Conservation (phyloP, 2,329 filamentous ascomycete genomes). For the Plenodomus tracheiphilus region DNA sequence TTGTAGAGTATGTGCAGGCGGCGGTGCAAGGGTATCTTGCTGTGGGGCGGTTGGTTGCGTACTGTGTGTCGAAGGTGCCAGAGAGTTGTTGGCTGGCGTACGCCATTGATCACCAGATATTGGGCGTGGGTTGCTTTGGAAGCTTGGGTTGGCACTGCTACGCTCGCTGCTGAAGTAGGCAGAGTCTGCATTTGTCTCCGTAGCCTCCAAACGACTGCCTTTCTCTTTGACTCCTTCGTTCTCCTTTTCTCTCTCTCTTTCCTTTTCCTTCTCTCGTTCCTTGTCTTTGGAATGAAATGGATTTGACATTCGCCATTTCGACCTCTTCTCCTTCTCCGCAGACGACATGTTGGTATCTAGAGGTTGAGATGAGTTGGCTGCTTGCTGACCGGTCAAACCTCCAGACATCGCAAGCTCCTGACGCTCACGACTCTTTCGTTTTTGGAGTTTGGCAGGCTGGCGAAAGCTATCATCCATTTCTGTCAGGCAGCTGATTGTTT, state of each 20-base stretch:
- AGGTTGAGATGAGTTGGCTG: constrained; percentile 21
- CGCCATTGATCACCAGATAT: constrained; percentile 33
- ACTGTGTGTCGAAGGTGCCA: constrained; percentile 16
- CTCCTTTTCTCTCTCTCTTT: constrained; percentile 17
- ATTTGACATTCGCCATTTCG: constrained; percentile 43
- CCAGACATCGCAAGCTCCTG: constrained; percentile 32
- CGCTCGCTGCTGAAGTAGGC: constrained; percentile 42
- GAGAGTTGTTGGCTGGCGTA: constrained; percentile 14
- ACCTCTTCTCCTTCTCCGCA: constrained; percentile 40
- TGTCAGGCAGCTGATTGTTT: background rate
- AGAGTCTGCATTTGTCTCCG: constrained; percentile 30
- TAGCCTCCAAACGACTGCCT: constrained; percentile 12
- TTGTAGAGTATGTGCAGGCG: constrained; percentile 14
- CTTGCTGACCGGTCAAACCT: constrained; percentile 17
- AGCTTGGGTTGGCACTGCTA: constrained; percentile 37
- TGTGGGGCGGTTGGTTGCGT: constrained; percentile 6
- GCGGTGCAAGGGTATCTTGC: constrained; percentile 18
- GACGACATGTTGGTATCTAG: constrained; percentile 20
- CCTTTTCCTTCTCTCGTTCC: constrained; percentile 21
- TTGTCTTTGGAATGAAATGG: constrained; percentile 43
- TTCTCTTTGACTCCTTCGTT: constrained; percentile 9
- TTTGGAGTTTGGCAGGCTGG: constrained; percentile 36
- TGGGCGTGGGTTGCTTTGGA: constrained; percentile 31
- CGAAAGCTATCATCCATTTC: constrained; percentile 26
- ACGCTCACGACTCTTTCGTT: constrained; percentile 36